Evolutionary conservation across 345 rosid genomes (phyloP).

Genomic region (Abelmoschus esculentus): DNA sequence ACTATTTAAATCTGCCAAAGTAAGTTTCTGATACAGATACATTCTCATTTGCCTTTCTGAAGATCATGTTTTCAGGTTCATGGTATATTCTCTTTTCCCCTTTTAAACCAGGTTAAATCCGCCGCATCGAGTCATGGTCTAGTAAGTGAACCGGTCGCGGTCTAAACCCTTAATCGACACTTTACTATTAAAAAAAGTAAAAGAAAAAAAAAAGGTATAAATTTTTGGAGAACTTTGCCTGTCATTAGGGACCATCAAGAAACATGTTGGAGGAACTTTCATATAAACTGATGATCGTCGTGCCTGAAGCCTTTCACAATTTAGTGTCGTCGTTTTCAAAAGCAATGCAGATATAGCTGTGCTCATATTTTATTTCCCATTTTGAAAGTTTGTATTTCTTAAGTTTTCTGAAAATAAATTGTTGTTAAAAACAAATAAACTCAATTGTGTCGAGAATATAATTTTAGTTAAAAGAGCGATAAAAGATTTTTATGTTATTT

Average conservation of each 20-base stretch:
- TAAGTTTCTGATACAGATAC: constrained; percentile 21
- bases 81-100: neutral
- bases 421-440: too few species aligned
- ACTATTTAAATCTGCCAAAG: constrained; percentile 93
- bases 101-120: constrained; percentile 36
- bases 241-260: too few species aligned
- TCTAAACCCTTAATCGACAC: constrained; percentile 15
- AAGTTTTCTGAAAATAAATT: neutral
- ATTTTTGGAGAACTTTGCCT: too few species aligned
- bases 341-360: neutral
- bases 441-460: too few species aligned
- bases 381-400: neutral
- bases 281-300: neutral
- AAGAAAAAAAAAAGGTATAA: too few species aligned
- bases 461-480: too few species aligned
- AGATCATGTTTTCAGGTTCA: neutral
- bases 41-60: neutral
- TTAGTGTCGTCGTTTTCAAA: constrained; percentile 4
- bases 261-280: too few species aligned
- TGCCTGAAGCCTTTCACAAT: neutral
- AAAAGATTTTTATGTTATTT: too few species aligned
- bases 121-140: constrained; percentile 22
- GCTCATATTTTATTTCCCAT: neutral
- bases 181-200: too few species aligned
- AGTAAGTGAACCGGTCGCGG: constrained; percentile 63